Evolutionary conservation across 345 rosid genomes (phyloP).

Genomic region (Pistacia vera): DNA sequence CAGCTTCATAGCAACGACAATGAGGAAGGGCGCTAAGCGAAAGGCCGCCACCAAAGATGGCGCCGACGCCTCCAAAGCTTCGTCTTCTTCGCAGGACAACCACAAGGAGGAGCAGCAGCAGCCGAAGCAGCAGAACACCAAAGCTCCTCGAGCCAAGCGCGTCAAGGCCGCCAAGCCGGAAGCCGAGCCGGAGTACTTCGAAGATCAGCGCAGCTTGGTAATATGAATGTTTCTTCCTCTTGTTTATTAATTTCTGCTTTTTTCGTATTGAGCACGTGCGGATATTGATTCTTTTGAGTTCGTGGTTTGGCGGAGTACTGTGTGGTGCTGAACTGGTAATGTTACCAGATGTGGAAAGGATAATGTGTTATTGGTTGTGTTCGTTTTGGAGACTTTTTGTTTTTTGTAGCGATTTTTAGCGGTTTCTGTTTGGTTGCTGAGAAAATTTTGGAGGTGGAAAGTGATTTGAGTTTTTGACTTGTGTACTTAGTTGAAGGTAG

Average conservation of each 20-base stretch:
- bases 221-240: background rate
- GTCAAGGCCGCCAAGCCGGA: slow-evolving; percentile 50
- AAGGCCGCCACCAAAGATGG: slow-evolving; percentile 35
- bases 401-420: background rate
- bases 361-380: too few relatives aligned
- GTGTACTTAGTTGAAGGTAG: too few relatives aligned
- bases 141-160: slow-evolving; percentile 53
- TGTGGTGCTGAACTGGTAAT: too few relatives aligned
- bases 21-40: slow-evolving; percentile 53
- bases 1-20: background rate
- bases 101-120: slow-evolving; percentile 6
- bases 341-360: too few relatives aligned
- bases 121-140: slow-evolving; percentile 21
- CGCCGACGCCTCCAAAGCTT: slow-evolving; percentile 34
- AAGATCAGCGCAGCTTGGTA: slow-evolving; percentile 90
- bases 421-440: background rate
- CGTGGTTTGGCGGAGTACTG: too few relatives aligned
- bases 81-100: slow-evolving; percentile 23
- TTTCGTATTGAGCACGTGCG: too few relatives aligned
- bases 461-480: too few relatives aligned
- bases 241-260: background rate
- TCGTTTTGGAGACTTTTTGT: background rate
- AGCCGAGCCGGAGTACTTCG: slow-evolving; percentile 75
- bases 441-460: too few relatives aligned
- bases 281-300: too few relatives aligned